Base-by-base conservation (phyloP, 805 yeast genomes). In the Candida verbasci region DNA sequence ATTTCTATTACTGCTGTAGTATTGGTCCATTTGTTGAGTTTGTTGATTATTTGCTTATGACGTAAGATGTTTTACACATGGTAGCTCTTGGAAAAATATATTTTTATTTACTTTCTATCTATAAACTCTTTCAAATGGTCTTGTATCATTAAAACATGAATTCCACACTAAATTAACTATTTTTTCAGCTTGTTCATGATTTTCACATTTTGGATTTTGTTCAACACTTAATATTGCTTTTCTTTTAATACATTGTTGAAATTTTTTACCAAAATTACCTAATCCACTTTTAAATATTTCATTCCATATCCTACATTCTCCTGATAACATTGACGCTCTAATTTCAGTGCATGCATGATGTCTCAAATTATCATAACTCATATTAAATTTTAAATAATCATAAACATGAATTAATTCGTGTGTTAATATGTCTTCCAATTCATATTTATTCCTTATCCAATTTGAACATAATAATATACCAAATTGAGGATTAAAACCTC, bases 311-410 rank as follows among this genome's bases (percentile, higher is more conserved):
- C 97, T 74, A 61, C 98, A 93, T 55, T 93, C 98, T 6, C 98
- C 98, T 53, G 95, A 83, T 16, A 93, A 68, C 47, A 87, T 81
- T 9, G 94, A 82, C 0, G 98, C 98, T 41, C 98, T 71, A 35
- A 93, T 86, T 58, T 93, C 98, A 1, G 97, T 82, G 58, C 98
- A 93, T 1, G 98, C 98, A 55, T 91, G 97, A 54, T 93, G 98
- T 51, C 78, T 76, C 53, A 93, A 65, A 58, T 91, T 78, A 38
- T 72, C 52, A 83, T 96, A 84, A 58, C 93, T 86, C 2, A 93
- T 88, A 37, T 86, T 68, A 68, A 93, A 93, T 57, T 87, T 82
- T 45, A 86, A 67, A 52, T 88, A 81, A 60, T 93, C 98, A 59
- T 86, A 93, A 43, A 88, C 93, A 59, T 93, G 98, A 23, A 93